A percentile compares a stretch with the other conserved stretches of the same genome.
phyloP scores from a whole-genome alignment of 768 basidiomycete genomes.

The Mycena latifolia region DNA sequence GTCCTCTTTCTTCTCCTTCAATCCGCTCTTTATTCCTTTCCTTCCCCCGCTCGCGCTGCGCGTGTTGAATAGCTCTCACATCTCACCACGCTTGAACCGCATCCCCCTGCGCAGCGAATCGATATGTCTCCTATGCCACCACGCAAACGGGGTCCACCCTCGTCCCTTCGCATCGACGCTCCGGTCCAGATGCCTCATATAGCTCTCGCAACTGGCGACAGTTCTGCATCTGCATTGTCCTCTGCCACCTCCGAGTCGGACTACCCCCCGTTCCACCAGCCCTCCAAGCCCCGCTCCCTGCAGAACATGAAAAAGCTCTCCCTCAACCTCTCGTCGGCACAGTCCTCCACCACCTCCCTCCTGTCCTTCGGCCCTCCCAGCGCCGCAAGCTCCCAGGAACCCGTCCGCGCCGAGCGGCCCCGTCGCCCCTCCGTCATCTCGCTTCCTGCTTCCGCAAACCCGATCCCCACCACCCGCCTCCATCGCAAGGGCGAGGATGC shows the following conservation, averaged over 20 bases:
- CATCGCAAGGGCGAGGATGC: conserved; percentile 77
- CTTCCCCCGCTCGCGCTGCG: conserved; percentile 53
- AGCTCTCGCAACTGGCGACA: conserved; percentile 58
- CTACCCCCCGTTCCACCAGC: conserved; percentile 55
- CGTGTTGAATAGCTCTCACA: conserved; percentile 48
- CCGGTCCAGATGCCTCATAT: conserved; percentile 62
- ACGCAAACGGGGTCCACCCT: conserved; percentile 64
- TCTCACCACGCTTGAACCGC: conserved; percentile 51
- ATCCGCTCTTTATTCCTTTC: conserved; percentile 41
- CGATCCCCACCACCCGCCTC: conserved; percentile 62
- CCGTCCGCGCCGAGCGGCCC: conserved; percentile 49
- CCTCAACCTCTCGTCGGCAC: conserved; percentile 72
- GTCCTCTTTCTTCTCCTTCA: conserved; percentile 35
- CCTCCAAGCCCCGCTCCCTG: conserved; percentile 56
- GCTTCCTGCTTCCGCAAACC: conserved; percentile 63
- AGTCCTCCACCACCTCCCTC: conserved; percentile 68
- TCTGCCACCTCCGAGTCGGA: conserved; percentile 67
- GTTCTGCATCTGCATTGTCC: conserved; percentile 63
- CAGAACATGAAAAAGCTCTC: conserved; percentile 86
- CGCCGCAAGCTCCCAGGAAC: conserved; percentile 45
- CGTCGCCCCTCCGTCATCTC: conserved; percentile 82
- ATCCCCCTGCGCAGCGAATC: conserved; percentile 35
- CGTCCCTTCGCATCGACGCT: conserved; percentile 62
- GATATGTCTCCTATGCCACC: conserved; percentile 50
- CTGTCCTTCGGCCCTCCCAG: conserved; percentile 53